Evolutionary conservation across 2,329 filamentous ascomycete species (phyloP).

Genomic region (Clonostachys byssicola): DNA sequence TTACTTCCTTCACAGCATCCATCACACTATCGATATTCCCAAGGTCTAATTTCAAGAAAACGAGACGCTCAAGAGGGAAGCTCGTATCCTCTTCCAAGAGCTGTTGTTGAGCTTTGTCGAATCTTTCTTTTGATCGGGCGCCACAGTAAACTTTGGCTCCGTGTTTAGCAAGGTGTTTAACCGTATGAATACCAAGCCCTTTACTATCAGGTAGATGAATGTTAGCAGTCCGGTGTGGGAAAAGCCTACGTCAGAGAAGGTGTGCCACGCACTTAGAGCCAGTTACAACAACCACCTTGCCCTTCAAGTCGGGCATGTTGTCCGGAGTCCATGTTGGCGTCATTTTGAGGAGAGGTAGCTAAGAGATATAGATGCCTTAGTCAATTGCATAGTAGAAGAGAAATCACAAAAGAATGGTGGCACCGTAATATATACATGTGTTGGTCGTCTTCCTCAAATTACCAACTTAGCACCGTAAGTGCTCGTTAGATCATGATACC

Average conservation of each 20-base stretch:
- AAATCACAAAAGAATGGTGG: too few species aligned
- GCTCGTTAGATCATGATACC: too few species aligned
- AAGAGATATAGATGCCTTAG: too few species aligned
- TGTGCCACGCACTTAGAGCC: constrained; percentile 12
- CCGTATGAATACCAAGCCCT: constrained; percentile 13
- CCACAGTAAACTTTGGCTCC: constrained; percentile 18
- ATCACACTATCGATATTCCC: constrained; percentile 9
- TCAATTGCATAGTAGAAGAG: too few species aligned
- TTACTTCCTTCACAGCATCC: constrained; percentile 10
- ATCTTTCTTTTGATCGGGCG: constrained; percentile 11
- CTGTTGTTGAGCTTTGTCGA: constrained; percentile 2
- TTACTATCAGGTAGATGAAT: constrained; percentile 3
- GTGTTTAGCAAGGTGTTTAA: constrained; percentile 13
- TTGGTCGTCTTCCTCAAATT: too few species aligned
- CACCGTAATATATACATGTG: too few species aligned
- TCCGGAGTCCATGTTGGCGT: too few species aligned
- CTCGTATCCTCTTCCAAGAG: constrained; percentile 4
- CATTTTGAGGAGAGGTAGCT: too few species aligned
- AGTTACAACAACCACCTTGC: constrained; percentile 16
- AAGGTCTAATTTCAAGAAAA: constrained; percentile 16
- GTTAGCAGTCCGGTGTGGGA: background rate
- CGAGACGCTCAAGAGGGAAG: constrained; percentile 3
- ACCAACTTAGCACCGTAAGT: too few species aligned
- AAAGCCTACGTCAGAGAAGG: too few species aligned
- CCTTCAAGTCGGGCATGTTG: constrained; percentile 4